phyloP scores from a whole-genome alignment of 1,284 basidiomycete species.

The Trametes sp. region DNA sequence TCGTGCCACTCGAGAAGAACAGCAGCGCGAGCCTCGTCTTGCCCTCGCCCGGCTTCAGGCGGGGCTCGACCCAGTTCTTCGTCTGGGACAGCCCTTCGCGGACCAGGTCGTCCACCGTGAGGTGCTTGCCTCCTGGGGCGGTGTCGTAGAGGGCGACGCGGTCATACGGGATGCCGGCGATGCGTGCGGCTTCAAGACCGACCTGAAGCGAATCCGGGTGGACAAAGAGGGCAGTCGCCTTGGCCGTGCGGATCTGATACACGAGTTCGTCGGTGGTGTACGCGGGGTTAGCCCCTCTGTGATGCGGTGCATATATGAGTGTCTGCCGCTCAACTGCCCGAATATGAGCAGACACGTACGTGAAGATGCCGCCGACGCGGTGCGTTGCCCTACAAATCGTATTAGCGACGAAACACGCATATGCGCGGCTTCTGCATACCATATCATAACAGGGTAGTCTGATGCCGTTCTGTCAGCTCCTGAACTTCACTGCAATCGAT shows the following conservation, averaged over 20 bases:
- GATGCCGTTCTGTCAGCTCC: not conserved
- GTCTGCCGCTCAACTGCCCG: not conserved
- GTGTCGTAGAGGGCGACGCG: conserved; percentile 62
- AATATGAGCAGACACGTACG: conserved; percentile 43
- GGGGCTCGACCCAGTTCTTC: conserved; percentile 55
- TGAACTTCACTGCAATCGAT: too few relatives aligned
- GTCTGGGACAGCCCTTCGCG: conserved; percentile 55
- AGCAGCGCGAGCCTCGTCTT: conserved; percentile 76
- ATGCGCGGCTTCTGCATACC: conserved; percentile 39
- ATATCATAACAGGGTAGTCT: conserved; percentile 79
- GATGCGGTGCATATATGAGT: conserved; percentile 1
- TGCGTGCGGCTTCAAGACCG: conserved; percentile 59
- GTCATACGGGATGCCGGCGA: conserved; percentile 59
- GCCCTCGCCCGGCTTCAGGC: conserved; percentile 67
- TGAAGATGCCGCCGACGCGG: conserved; percentile 71
- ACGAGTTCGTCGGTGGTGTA: conserved; percentile 74
- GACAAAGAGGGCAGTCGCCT: conserved; percentile 64
- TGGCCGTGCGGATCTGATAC: conserved; percentile 63
- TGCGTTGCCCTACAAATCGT: conserved; percentile 61
- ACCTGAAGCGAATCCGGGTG: conserved; percentile 60
- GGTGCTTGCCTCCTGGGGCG: conserved; percentile 18
- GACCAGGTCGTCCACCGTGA: conserved; percentile 63
- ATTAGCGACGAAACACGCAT: not conserved
- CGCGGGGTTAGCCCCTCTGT: conserved; percentile 68
- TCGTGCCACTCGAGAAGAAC: conserved; percentile 84